A percentile compares a stretch with the other conserved stretches of the same genome.
Evolutionary conservation across 768 basidiomycete genomes (phyloP).

Genomic region (Leucocoprinus sp.): DNA sequence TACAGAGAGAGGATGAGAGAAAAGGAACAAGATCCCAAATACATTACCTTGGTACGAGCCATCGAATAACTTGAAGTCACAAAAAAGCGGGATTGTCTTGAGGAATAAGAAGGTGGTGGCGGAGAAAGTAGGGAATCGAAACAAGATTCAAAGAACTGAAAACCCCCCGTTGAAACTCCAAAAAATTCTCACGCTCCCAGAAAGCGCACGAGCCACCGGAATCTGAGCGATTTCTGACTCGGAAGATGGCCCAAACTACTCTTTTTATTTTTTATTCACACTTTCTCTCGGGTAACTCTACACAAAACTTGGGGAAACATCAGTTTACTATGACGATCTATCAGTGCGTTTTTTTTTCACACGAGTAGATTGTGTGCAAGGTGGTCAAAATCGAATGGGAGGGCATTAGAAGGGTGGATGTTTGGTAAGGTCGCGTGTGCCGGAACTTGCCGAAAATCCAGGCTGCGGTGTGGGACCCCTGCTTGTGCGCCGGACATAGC

Average conservation of each 20-base stretch:
- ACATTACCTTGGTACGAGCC: conserved; percentile 92
- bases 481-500: not conserved
- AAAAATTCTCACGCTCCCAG: conserved; percentile 39
- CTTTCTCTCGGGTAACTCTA: conserved; percentile 9
- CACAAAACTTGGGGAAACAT: conserved; percentile 1
- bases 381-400: conserved; percentile 4
- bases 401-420: conserved; percentile 12
- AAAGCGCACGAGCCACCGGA: conserved; percentile 42
- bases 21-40: no score
- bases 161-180: conserved; percentile 30
- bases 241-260: conserved; percentile 38
- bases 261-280: conserved; percentile 20
- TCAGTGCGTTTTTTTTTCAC: not conserved
- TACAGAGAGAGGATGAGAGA: conserved; percentile 15
- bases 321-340: not conserved
- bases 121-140: conserved; percentile 30
- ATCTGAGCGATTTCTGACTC: conserved; percentile 40
- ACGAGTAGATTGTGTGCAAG: not conserved
- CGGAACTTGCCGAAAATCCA: conserved; percentile 16
- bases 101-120: conserved; percentile 22
- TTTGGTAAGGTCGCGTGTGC: conserved; percentile 14
- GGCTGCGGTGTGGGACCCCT: conserved; percentile 8
- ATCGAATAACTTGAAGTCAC: conserved; percentile 33
- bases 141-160: conserved; percentile 27
- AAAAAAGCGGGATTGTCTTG: conserved; percentile 17